Conservation (phyloP, 208 protist genomes). For the Crithidia mellificae region DNA sequence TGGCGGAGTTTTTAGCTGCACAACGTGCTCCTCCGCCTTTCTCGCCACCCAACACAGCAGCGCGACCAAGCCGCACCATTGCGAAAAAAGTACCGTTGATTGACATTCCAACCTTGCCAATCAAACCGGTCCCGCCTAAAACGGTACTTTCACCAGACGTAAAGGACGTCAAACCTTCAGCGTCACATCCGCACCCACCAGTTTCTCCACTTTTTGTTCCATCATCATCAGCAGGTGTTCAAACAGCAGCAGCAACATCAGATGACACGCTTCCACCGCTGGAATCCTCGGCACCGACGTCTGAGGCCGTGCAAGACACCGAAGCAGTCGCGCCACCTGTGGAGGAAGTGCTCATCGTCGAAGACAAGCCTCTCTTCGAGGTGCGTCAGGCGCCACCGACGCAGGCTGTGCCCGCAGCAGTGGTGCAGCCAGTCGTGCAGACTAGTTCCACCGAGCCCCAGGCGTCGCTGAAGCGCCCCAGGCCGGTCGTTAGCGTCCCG, state of each 20-base stretch:
- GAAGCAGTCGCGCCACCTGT: conserved; percentile 1
- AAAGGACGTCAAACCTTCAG: neutral
- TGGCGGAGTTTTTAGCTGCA: conserved; percentile 80
- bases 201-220: neutral
- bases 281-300: neutral
- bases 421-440: conserved; percentile 5
- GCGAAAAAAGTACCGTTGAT: conserved; percentile 70
- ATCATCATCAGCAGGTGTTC: neutral
- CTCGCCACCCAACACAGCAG: neutral
- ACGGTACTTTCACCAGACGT: neutral
- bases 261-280: no score
- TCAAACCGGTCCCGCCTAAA: neutral
- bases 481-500: conserved; percentile 30
- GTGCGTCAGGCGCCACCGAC: conserved; percentile 8
- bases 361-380: conserved; percentile 61
- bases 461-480: neutral
- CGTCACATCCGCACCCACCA: neutral
- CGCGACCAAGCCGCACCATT: conserved; percentile 21
- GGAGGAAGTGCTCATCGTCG: conserved; percentile 44
- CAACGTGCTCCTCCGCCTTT: conserved; percentile 44
- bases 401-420: conserved; percentile 13
- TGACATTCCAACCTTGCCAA: conserved; percentile 40
- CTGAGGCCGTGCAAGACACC: neutral
- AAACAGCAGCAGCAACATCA: neutral
- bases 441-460: neutral